These are phyloP conservation scores for Arthroderma uncinatum DNA, from an alignment of 2,329 filamentous ascomycete genomes.

Conservation along the genomic window DNA sequence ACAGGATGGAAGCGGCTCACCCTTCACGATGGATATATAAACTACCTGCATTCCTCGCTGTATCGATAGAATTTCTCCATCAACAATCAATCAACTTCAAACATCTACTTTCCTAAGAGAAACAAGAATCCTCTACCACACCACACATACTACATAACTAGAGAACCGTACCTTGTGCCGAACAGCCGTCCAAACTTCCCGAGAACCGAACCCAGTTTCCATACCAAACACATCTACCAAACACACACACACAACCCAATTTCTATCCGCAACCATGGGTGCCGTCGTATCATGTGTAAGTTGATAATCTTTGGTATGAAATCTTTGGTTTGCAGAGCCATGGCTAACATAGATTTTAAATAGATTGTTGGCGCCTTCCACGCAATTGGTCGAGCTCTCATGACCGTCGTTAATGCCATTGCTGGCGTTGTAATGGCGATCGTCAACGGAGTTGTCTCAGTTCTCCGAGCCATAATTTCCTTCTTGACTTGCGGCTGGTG, in stretches of 20 bases:
- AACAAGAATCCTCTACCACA: not conserved
- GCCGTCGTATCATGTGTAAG: constrained; percentile 75
- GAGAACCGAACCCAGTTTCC: not conserved
- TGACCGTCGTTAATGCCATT: constrained; percentile 58
- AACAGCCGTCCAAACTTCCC: not conserved
- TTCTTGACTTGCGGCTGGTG: constrained; percentile 45
- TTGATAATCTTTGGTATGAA: constrained; percentile 16
- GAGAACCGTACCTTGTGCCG: not conserved
- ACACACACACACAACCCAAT: not conserved
- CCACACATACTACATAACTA: not conserved
- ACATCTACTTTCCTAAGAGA: not conserved
- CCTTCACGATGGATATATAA: not conserved
- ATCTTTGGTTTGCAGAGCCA: not conserved
- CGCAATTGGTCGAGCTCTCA: constrained; percentile 55
- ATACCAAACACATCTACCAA: not conserved
- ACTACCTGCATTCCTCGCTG: not conserved
- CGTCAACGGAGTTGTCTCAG: constrained; percentile 53
- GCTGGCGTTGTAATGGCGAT: constrained; percentile 55
- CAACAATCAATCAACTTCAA: not conserved
- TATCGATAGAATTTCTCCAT: not conserved
- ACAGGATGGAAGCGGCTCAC: not conserved
- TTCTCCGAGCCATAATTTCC: constrained; percentile 56
- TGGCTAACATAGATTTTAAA: not conserved
- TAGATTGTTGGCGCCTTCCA: constrained; percentile 50
- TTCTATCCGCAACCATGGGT: constrained; percentile 51